Evolutionary conservation across 805 yeast species (phyloP).

Genomic region (Metschnikowia drakensbergensis): DNA sequence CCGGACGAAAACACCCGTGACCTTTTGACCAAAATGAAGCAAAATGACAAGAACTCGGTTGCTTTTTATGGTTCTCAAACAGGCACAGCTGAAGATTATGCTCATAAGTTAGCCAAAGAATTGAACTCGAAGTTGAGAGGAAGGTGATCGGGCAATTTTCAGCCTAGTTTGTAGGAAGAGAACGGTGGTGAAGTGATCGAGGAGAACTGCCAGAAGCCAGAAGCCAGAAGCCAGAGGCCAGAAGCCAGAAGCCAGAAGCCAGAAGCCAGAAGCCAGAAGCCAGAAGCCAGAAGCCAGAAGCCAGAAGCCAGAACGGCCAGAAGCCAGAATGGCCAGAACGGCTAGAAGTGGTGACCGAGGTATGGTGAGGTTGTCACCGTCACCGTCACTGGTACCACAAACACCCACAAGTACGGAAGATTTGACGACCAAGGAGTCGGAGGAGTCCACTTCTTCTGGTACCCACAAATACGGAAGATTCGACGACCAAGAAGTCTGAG

Average conservation of each 20-base stretch:
- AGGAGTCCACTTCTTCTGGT: conserved; percentile 14
- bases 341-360: too few species aligned
- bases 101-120: conserved; percentile 86
- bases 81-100: conserved; percentile 98
- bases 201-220: too few species aligned
- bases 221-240: too few species aligned
- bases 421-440: conserved; percentile 20
- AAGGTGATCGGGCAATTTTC: too few species aligned
- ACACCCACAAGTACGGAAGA: conserved; percentile 22
- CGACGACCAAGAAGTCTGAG: conserved; percentile 16
- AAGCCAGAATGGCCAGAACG: too few species aligned
- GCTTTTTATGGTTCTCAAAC: conserved; percentile 94
- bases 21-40: conserved; percentile 52
- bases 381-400: conserved; percentile 17
- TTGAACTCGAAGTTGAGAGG: conserved; percentile 60
- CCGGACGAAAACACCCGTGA: conserved; percentile 44
- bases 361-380: conserved; percentile 14
- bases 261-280: too few species aligned
- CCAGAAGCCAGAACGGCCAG: too few species aligned
- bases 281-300: too few species aligned
- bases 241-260: too few species aligned
- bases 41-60: conserved; percentile 67
- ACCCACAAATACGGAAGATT: conserved; percentile 19
- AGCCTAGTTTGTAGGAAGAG: too few species aligned
- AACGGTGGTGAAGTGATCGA: too few species aligned